Evolutionary conservation across 441 rosid genomes (phyloP).

Genomic region (Eutrema salsugineum): DNA sequence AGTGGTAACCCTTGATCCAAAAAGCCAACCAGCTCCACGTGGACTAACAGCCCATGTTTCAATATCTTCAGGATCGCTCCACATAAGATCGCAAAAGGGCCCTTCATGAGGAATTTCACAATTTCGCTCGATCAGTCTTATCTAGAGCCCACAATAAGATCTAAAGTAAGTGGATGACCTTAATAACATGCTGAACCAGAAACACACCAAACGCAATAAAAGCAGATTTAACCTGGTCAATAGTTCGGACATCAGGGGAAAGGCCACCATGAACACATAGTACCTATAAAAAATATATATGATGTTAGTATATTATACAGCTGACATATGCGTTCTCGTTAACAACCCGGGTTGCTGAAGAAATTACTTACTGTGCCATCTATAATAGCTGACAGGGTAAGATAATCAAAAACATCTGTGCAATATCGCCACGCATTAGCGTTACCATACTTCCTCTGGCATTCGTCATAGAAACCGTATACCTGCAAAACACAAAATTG

Average conservation of each 20-base stretch:
- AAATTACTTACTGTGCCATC: slow-evolving; percentile 82
- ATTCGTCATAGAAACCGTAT: slow-evolving; percentile 99
- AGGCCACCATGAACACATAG: slow-evolving; percentile 99
- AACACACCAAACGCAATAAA: neutral
- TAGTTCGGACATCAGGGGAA: slow-evolving; percentile 92
- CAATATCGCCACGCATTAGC: slow-evolving; percentile 99
- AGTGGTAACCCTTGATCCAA: slow-evolving; percentile 96
- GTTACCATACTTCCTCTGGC: slow-evolving; percentile 99
- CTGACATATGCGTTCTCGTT: neutral
- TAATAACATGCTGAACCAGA: slow-evolving; percentile 7
- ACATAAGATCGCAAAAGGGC: slow-evolving; percentile 96
- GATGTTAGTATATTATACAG: neutral
- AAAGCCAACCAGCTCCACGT: slow-evolving; percentile 99
- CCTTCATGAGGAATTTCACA: slow-evolving; percentile 99
- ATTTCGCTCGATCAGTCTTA: slow-evolving; percentile 80
- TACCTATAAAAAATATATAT: slow-evolving; percentile 50
- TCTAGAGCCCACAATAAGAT: slow-evolving; percentile 44
- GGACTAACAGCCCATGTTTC: slow-evolving; percentile 99
- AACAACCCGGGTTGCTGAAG: neutral
- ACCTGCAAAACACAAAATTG: slow-evolving; percentile 50
- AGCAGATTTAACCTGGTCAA: slow-evolving; percentile 74
- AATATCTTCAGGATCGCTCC: slow-evolving; percentile 99
- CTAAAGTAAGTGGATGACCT: slow-evolving; percentile 3
- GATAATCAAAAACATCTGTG: slow-evolving; percentile 98
- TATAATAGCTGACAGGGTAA: slow-evolving; percentile 96